Evolutionary conservation across 805 yeast genomes (phyloP).

Genomic region (Schizosaccharomyces octosporus): DNA sequence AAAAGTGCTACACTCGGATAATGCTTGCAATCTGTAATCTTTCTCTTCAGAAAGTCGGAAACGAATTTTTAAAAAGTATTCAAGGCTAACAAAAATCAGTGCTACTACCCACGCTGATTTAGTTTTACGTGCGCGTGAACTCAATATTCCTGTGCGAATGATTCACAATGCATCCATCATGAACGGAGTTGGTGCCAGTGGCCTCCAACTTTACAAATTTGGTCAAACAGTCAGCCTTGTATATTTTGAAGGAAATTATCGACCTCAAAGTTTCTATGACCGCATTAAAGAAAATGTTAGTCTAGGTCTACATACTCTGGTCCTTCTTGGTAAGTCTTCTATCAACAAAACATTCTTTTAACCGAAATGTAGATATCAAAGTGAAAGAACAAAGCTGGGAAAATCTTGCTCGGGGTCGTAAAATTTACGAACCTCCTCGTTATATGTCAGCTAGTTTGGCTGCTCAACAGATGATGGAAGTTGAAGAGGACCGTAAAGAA

Average conservation of each 20-base stretch:
- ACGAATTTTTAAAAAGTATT: too few species aligned
- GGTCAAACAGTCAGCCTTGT: conserved; percentile 96
- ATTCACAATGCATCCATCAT: conserved; percentile 90
- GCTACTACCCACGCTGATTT: conserved; percentile 95
- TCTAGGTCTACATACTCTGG: conserved; percentile 75
- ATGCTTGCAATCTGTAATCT: too few species aligned
- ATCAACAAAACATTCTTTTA: background rate
- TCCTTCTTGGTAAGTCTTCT: conserved; percentile 29
- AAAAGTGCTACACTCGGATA: too few species aligned
- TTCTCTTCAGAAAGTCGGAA: too few species aligned
- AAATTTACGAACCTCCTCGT: conserved; percentile 88
- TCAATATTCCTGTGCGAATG: conserved; percentile 50
- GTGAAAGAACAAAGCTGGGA: conserved; percentile 92
- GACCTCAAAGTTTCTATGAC: conserved; percentile 83
- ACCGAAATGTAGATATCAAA: conserved; percentile 30
- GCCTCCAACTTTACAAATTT: conserved; percentile 76
- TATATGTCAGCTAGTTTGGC: conserved; percentile 85
- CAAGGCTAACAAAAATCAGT: conserved; percentile 2
- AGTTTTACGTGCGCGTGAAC: conserved; percentile 71
- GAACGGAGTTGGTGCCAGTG: conserved; percentile 98
- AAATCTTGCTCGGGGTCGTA: conserved; percentile 76
- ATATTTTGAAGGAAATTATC: conserved; percentile 85
- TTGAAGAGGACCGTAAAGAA: conserved; percentile 55
- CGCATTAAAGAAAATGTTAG: conserved; percentile 71
- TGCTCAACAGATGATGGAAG: conserved; percentile 63